These are phyloP conservation scores for Euphorbia lathyris DNA, from an alignment of 345 rosid species.

Conservation along the genomic window DNA sequence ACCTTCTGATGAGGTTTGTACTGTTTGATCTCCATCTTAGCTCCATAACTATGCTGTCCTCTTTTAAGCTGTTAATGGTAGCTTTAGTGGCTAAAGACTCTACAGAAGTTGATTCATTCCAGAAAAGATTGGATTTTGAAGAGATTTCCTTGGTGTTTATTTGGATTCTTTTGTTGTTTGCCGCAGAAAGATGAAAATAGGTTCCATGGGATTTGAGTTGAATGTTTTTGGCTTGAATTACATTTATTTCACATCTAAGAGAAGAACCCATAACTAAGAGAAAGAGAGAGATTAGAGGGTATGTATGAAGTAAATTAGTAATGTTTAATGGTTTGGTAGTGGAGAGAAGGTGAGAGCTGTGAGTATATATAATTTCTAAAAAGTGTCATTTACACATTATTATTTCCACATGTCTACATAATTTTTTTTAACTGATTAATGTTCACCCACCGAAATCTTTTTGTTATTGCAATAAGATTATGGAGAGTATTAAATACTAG, in stretches of 20 bases:
- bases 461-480: neutral
- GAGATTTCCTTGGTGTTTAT: conserved; percentile 51
- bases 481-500: no score
- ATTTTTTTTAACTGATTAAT: neutral
- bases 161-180: conserved; percentile 44
- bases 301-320: neutral
- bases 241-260: conserved; percentile 50
- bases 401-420: neutral
- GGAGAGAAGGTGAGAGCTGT: neutral
- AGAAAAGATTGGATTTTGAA: conserved; percentile 32
- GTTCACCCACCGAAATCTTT: no score
- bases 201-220: conserved; percentile 35
- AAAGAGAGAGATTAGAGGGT: neutral
- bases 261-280: conserved; percentile 40
- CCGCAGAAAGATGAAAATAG: conserved; percentile 57
- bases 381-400: neutral
- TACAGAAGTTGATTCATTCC: conserved; percentile 62
- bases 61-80: conserved; percentile 41
- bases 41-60: conserved; percentile 56
- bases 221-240: conserved; percentile 66
- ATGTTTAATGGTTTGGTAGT: conserved; percentile 4
- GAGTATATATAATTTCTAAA: conserved; percentile 3
- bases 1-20: conserved; percentile 28
- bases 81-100: conserved; percentile 56
- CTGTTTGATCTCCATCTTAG: conserved; percentile 41